These are phyloP conservation scores for Phaeosphaeriaceae sp. DNA, from an alignment of 2,329 filamentous ascomycete genomes.

Conservation along the genomic window DNA sequence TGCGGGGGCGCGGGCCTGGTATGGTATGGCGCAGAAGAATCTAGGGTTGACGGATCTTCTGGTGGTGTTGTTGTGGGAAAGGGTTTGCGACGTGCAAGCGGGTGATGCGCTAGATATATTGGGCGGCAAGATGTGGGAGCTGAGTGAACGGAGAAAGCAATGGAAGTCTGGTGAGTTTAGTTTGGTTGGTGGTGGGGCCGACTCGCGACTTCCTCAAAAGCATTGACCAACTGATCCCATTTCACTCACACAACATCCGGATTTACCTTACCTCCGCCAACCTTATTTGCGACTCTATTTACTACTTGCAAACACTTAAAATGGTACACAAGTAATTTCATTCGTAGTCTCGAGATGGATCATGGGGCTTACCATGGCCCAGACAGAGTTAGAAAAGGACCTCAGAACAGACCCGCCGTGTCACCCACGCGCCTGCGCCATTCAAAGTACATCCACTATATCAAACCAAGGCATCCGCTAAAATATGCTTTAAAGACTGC, in stretches of 20 bases:
- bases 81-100: slow-evolving; percentile 17
- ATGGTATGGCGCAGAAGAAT: slow-evolving; percentile 22
- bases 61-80: slow-evolving; percentile 18
- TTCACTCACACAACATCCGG: background rate
- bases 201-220: slow-evolving; percentile 15
- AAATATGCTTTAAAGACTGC: slow-evolving; percentile 65
- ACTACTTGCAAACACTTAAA: slow-evolving; percentile 1
- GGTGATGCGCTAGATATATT: slow-evolving; percentile 20
- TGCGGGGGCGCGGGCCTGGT: slow-evolving; percentile 30
- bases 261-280: slow-evolving; percentile 7
- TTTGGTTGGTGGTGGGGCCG: background rate
- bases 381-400: slow-evolving; percentile 69
- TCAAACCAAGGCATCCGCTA: slow-evolving; percentile 1
- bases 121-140: slow-evolving; percentile 33
- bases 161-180: slow-evolving; percentile 37
- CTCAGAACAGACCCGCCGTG: slow-evolving; percentile 78
- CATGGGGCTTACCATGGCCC: slow-evolving; percentile 10
- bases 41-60: slow-evolving; percentile 18
- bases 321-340: slow-evolving; percentile 44
- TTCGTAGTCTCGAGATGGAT: slow-evolving; percentile 5
- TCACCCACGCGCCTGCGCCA: slow-evolving; percentile 86
- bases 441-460: slow-evolving; percentile 70
- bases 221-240: slow-evolving; percentile 26
- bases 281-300: background rate
- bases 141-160: slow-evolving; percentile 22